Percentiles rank a stretch among this genome's conserved stretches.
phyloP scores from a whole-genome alignment of 2,329 filamentous ascomycete genomes.

The Helotiales sp. region DNA sequence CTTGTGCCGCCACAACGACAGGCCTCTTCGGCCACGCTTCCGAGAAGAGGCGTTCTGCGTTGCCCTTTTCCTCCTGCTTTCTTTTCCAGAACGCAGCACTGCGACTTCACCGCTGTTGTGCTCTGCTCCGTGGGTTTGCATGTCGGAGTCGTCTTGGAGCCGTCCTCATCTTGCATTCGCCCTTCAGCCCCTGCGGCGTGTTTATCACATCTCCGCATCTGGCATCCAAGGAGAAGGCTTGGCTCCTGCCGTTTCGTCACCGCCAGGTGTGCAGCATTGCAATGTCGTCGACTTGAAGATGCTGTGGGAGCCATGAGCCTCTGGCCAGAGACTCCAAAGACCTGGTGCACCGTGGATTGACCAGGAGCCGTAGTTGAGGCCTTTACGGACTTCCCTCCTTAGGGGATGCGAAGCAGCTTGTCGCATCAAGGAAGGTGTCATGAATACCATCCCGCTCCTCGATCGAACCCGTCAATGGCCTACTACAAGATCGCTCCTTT shows the following conservation, averaged over 20 bases:
- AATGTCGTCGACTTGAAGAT: no score
- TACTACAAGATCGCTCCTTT: not conserved
- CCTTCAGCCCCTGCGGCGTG: not conserved
- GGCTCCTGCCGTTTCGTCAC: not conserved
- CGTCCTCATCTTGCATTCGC: not conserved
- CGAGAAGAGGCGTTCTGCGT: constrained; percentile 1
- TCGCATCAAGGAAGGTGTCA: not conserved
- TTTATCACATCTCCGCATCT: not conserved
- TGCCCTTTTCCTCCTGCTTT: not conserved
- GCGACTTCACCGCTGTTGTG: constrained; percentile 1
- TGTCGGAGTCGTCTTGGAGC: not conserved
- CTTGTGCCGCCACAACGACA: constrained; percentile 10
- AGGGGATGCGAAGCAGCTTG: not conserved
- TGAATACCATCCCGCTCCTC: not conserved
- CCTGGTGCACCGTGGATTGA: not conserved
- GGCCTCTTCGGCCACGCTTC: constrained; percentile 15
- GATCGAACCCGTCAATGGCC: not conserved
- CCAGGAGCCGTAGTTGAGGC: not conserved
- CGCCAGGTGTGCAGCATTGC: not conserved
- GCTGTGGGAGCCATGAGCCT: no score
- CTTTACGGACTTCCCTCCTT: no score
- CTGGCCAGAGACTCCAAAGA: not conserved
- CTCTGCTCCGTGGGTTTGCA: not conserved
- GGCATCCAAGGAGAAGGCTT: not conserved
- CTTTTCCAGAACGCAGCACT: not conserved